Percentiles rank a stretch among this genome's conserved stretches.
Conservation (phyloP, 768 basidiomycete genomes). For the Wakefieldia striispora region DNA sequence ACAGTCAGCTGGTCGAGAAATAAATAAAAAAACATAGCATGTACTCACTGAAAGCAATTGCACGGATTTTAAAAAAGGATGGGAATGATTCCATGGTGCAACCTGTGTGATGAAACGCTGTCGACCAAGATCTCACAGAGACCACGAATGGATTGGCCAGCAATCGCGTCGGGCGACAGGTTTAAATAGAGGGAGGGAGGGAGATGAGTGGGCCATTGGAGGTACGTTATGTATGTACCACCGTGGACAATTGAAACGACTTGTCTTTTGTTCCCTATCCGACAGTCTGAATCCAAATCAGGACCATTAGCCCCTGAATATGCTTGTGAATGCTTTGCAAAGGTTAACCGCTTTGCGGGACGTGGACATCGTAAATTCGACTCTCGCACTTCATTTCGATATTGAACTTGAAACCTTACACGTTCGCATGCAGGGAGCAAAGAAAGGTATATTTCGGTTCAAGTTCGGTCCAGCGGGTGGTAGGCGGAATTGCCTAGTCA, state of each 20-base stretch:
- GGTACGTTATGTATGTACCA: slow-evolving; percentile 7
- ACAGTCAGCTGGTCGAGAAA: not conserved
- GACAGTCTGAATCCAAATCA: not conserved
- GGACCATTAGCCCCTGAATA: slow-evolving; percentile 16
- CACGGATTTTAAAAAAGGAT: slow-evolving; percentile 30
- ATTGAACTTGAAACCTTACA: too few relatives aligned
- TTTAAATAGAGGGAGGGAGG: slow-evolving; percentile 5
- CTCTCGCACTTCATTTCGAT: too few relatives aligned
- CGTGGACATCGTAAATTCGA: not conserved
- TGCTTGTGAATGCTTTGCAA: not conserved
- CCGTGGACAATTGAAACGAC: slow-evolving; percentile 16
- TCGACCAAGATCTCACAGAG: slow-evolving; percentile 19
- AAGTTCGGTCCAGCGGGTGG: too few relatives aligned
- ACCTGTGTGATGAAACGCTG: not conserved
- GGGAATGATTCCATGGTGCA: slow-evolving; percentile 30
- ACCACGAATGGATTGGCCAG: slow-evolving; percentile 13
- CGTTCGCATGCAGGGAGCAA: too few relatives aligned
- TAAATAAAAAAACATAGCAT: not conserved
- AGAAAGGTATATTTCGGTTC: too few relatives aligned
- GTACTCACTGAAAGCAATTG: slow-evolving; percentile 29
- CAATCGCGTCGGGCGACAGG: slow-evolving; percentile 20
- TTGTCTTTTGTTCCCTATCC: slow-evolving; percentile 19
- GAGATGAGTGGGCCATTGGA: not conserved
- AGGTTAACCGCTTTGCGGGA: not conserved
- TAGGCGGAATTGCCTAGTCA: not conserved